Base-by-base conservation (phyloP, 2,329 filamentous ascomycete species). In the Penicillium sp. region DNA sequence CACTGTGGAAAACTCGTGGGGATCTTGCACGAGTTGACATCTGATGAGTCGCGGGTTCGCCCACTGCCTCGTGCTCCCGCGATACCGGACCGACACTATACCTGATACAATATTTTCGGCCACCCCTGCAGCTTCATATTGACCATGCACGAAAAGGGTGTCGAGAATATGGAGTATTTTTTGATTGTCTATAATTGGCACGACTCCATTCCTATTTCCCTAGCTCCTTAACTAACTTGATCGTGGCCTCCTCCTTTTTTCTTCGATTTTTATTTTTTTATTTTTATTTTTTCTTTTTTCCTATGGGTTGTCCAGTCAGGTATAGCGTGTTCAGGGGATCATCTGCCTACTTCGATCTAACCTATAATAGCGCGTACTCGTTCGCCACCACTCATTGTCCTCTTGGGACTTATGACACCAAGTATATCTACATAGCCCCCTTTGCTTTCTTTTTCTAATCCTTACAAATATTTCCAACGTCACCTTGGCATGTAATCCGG, bases 1-100 rank as follows among this genome's bases (percentile, higher is more conserved):
- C 27, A 46, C 25, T 33, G 9, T 49, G 18, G 18, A 23, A n/a
- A 29, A 37, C 40, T 23, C 47, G 29, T 51, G 49, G 49, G 48
- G 52, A 57, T 57, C 53, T 52, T 51, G 52, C 59, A 63, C 57
- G 55, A 61, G 59, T 15, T 52, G 57, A 51, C 51, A 50, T 51
- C 46, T 50, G 51, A 56, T 49, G 33, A 31, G 8, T 41, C 18
- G 44, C 49, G 46, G 46, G 61, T 49, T 56, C 61, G 40, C 58
- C n/a, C 20, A 45, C 52, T 64, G 60, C 56, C 61, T 64, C 61
- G 60, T 64, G 61, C 60, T 51, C 51, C 20, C 44, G 31, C 31
- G 8, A 49, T 26, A 41, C 44, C 43, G 31, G 43, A 45, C 42
- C 48, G 44, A 33, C 44, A 47, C 57, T 59, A 37, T 56, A 58